Evolutionary conservation across 1,284 basidiomycete species (phyloP).

Genomic region (Testicularia cyperi): DNA sequence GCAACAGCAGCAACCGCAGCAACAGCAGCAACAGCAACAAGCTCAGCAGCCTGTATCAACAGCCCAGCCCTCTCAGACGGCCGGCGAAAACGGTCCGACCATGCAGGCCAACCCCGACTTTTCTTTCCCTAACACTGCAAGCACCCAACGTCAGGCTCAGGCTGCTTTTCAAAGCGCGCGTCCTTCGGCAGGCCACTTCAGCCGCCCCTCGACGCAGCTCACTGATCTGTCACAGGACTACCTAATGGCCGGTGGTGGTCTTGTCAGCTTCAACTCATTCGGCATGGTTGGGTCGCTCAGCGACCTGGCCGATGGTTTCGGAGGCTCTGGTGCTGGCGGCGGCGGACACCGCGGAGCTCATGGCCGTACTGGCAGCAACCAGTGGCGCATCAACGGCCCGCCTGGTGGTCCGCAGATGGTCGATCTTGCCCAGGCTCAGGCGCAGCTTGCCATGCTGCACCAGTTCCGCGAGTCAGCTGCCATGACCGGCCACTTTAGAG

Average conservation of each 20-base stretch:
- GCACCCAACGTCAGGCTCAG: slow-evolving; percentile 21
- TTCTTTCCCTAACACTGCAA: slow-evolving; percentile 40
- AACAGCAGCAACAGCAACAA: slow-evolving; percentile 52
- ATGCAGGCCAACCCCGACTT: slow-evolving; percentile 49
- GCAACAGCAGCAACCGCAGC: slow-evolving; percentile 2
- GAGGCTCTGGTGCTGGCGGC: slow-evolving; percentile 32
- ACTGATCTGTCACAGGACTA: slow-evolving; percentile 54
- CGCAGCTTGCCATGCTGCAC: slow-evolving; percentile 91
- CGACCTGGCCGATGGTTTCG: slow-evolving; percentile 55
- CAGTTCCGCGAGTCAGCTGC: slow-evolving; percentile 74
- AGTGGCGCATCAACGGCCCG: slow-evolving; percentile 43
- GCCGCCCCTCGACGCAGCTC: slow-evolving; percentile 55
- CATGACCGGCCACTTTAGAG: slow-evolving; percentile 91
- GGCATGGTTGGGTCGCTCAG: slow-evolving; percentile 34
- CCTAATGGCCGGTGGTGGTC: slow-evolving; percentile 57
- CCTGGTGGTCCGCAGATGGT: slow-evolving; percentile 31
- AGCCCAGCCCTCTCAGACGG: slow-evolving; percentile 2
- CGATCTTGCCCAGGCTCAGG: slow-evolving; percentile 67
- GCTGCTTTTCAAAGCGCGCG: slow-evolving; percentile 21
- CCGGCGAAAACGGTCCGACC: slow-evolving; percentile 14
- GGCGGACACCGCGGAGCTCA: slow-evolving; percentile 34
- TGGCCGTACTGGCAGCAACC: slow-evolving; percentile 30
- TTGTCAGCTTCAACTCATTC: slow-evolving; percentile 46
- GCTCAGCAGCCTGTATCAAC: slow-evolving; percentile 24
- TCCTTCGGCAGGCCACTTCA: slow-evolving; percentile 37